Conservation (phyloP, 768 basidiomycete genomes). For the Serendipita indica region DNA sequence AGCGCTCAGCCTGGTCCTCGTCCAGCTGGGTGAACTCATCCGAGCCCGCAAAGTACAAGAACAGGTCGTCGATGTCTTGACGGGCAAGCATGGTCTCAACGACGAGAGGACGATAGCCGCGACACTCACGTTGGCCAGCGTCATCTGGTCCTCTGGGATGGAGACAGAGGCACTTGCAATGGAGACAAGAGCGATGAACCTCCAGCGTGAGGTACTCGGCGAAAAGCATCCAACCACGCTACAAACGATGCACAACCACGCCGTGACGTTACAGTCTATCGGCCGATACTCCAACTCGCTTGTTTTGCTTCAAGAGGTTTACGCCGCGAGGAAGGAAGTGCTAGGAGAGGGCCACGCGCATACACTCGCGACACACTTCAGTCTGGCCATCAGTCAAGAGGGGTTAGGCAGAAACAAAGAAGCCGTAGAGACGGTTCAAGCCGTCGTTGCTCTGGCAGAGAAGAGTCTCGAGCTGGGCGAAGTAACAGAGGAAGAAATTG, state of each 20-base stretch:
- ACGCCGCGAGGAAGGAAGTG: background rate
- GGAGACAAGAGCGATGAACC: background rate
- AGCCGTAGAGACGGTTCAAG: background rate
- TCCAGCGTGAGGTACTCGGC: background rate
- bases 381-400: background rate
- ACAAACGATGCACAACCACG: constrained; percentile 7
- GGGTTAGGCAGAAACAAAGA: background rate
- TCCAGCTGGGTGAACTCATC: background rate
- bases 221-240: background rate
- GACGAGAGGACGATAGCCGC: background rate
- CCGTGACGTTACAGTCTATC: background rate
- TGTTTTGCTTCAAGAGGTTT: background rate
- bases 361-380: background rate
- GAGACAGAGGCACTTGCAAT: constrained; percentile 1
- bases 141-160: background rate
- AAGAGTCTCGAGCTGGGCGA: background rate
- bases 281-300: background rate
- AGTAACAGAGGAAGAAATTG: background rate
- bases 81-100: background rate
- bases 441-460: background rate
- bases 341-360: background rate
- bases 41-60: background rate
- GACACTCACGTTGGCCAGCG: background rate
- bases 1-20: background rate
- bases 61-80: background rate